Base-by-base conservation (phyloP, 768 basidiomycete genomes). In the Polyporus arcularius region DNA sequence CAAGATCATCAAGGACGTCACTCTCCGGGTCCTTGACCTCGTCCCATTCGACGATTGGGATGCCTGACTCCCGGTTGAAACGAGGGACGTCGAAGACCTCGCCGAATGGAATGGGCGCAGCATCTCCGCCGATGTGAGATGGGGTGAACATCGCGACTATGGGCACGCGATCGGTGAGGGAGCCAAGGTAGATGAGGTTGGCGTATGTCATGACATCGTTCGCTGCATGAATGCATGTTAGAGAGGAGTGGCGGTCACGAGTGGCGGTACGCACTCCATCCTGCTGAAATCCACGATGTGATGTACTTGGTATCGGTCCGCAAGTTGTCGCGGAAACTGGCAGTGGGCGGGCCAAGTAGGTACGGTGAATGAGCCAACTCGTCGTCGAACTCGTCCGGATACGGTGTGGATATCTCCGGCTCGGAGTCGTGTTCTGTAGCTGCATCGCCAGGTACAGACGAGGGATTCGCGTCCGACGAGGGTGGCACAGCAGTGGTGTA, bases 231-330 rank as follows among this genome's bases (percentile, higher is more conserved):
- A 56, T 18, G 12, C 4, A 30, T 42, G 38, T 26, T 54, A 55
- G 48, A 63, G 42, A 39, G 51, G 8, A 15, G 43, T 39, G 32
- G 15, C 42, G 16, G 12, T 18, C 12, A 12, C 21, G 56, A 43
- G 43, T 46, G 28, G 21, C 41, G 54, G 35, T 40, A 69, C 74
- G 54, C 31, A 75, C 74, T 89, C 89, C 89, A 91, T 42, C 89
- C 89, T n/a, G 88, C 87, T 40, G 85, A 84, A 42, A 85, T 77
- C 87, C 87, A 91, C 14, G 87, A 87, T 1, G 88, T 86, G 60
- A 91, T 83, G 63, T 90, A 91, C 63, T 85, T 79, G 4, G 75
- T 75, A 57, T 88, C 82, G 18, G 80, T 73, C 15, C 79, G 80
- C 39, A 91, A 73, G 64, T 89, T 90, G 64, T 89, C 89, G 78